A percentile compares a stretch with the other conserved stretches of the same genome.
phyloP scores from a whole-genome alignment of 1,139 yeast species.

The Suhomyces atakaporum region DNA sequence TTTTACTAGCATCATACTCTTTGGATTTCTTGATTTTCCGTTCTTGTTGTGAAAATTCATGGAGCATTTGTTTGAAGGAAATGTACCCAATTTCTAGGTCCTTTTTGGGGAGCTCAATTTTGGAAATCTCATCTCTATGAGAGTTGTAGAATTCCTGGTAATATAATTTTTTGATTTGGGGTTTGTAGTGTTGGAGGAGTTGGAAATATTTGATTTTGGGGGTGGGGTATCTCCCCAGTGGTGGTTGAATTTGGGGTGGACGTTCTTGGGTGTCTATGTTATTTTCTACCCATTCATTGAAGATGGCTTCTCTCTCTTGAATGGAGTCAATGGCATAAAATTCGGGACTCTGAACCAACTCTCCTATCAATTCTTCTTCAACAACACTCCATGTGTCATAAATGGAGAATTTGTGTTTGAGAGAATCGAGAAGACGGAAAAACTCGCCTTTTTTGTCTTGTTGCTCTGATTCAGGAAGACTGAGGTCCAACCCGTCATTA shows the following conservation, averaged over 20 bases:
- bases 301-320: conserved; percentile 26
- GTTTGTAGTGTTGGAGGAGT: conserved; percentile 34
- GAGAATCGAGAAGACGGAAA: conserved; percentile 25
- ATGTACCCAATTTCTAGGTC: conserved; percentile 28
- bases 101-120: conserved; percentile 16
- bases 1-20: conserved; percentile 20
- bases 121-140: conserved; percentile 20
- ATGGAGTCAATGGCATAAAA: conserved; percentile 28
- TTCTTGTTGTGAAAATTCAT: conserved; percentile 31
- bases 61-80: conserved; percentile 26
- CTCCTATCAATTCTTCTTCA: conserved; percentile 37
- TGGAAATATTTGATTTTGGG: conserved; percentile 24
- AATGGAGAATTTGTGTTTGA: conserved; percentile 28
- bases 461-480: conserved; percentile 21
- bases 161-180: conserved; percentile 28
- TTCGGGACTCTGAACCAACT: conserved; percentile 32
- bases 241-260: too few species aligned
- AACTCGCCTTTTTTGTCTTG: conserved; percentile 19
- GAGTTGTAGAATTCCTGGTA: conserved; percentile 31
- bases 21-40: conserved; percentile 23
- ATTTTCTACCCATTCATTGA: conserved; percentile 34
- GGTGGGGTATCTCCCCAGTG: conserved; percentile 26
- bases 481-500: conserved; percentile 21
- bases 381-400: conserved; percentile 44
- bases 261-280: too few species aligned